Evolutionary conservation across 2,329 filamentous ascomycete species (phyloP), one percentile per base, ranked within the genome.

Genomic region (Sclerotiophoma versabilis): DNA sequence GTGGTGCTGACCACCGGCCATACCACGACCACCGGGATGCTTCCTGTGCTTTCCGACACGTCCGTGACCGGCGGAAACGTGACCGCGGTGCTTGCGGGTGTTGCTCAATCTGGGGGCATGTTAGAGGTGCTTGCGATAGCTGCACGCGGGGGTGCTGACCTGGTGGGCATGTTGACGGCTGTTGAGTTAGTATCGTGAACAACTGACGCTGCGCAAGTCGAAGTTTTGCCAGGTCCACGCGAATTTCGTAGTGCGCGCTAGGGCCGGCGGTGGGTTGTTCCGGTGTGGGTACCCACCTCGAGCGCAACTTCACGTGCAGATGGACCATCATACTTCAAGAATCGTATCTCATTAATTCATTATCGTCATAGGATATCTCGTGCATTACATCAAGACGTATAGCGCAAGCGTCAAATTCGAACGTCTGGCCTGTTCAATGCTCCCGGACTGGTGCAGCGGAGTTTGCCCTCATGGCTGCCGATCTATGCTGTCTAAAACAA

Each of bases 41-140:
- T 99, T 98, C 79, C 95, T 86, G 90, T 97, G 93, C 90, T 98
- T 98, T 81, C 95, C 95, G 79, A 98, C 82, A 87, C 93, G 93
- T 85, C 95, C 93, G 82, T 98, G 88, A 86, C 95, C 95, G 86
- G 92, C 92, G 77, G 91, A 96, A 79, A 99, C 95, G 84, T 99
- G 92, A 82, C 93, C 93, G 85, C 93, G 92, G 85, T 73, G 71
- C 60, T 73, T 73, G 52, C 71, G 58, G 53, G 71, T 74, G 60
- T 74, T 71, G 37, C 57, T 63, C 50, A 69, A 53, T 62, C 54
- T 60, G 45, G 19, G 51, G 8, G 22, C 41, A 51, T 56, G 36
- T 57, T 55, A 57, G 39, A 36, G 26, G 25, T 4, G 20, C 2
- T 25, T 33, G 37, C 43, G 27, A 42, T 25, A 17, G 4, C 19